Base-by-base conservation (phyloP, 805 yeast species). In the Candida maesae region DNA sequence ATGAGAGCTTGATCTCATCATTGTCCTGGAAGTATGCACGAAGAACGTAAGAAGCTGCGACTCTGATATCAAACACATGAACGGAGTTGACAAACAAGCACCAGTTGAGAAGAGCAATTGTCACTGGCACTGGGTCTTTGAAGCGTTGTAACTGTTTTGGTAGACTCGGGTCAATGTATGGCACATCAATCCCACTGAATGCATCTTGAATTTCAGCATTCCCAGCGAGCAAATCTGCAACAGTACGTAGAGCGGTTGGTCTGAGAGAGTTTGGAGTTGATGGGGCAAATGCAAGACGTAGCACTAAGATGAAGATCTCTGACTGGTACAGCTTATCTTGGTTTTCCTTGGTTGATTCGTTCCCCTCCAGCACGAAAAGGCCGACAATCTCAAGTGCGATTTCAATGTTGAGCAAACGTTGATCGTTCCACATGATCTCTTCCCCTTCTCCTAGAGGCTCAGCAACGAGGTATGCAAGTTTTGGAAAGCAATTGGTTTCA, bases 111-210 rank as follows among this genome's bases (percentile, higher is more conserved):
- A 93, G 66, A 0, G 95, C 88, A 21, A 73, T 69, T 0, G 83
- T 70, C 0, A 86, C 95, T 0, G 97, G 91, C 2, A 87, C 63
- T 1, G 74, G 46, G 20, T 49, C 53, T 5, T 58, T 66, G 37
- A 52, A 61, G 5, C 50, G 44, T 35, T 49, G 55, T 13, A 52
- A 31, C 28, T 58, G 64, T 6, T 51, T 32, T 0, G 80, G 79
- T 39, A 77, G 54, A 5, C 81, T 68, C 10, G 96, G 88, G 55
- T 88, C 97, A 41, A 90, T 70, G 56, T 82, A 87, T 0, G 99
- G 99, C 7, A 93, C 96, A 60, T 93, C 98, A 12, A 91, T 80
- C 40, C 79, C 79, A 2, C 88, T 71, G 52, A 91, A 83, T 43
- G 78, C 78, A 12, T 66, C 64, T 60, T 93, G 99, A 25, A 84